Percentiles rank a stretch among this genome's conserved stretches.
phyloP scores from a whole-genome alignment of 345 rosid genomes.

The Dimocarpus longan region DNA sequence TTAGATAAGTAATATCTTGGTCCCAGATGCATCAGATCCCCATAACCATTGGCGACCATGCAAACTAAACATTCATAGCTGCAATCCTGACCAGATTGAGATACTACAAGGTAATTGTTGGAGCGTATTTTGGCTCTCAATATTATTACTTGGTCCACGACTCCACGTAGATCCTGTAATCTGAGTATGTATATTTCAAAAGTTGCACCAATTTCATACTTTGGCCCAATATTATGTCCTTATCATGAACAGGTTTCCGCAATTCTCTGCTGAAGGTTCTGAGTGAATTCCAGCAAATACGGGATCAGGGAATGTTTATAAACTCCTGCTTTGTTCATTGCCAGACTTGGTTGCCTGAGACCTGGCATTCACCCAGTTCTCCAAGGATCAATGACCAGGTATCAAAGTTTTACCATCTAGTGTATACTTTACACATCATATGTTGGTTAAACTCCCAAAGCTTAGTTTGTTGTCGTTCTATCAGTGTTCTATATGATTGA shows the following conservation, averaged over 20 bases:
- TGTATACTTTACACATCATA: not conserved
- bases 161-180: not conserved
- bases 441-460: not conserved
- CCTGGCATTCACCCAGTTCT: conserved; percentile 79
- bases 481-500: not conserved
- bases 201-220: not conserved
- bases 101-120: conserved; percentile 59
- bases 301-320: conserved; percentile 66
- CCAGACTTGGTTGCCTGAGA: conserved; percentile 60
- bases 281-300: conserved; percentile 42
- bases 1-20: conserved; percentile 72
- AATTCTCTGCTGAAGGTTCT: conserved; percentile 62
- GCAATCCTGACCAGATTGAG: conserved; percentile 59
- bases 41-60: conserved; percentile 62
- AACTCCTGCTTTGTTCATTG: conserved; percentile 85
- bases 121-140: not conserved
- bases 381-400: conserved; percentile 73
- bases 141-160: not conserved
- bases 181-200: conserved; percentile 1
- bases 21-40: conserved; percentile 63
- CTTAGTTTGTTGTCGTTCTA: not conserved
- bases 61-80: conserved; percentile 58
- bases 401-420: conserved; percentile 1
- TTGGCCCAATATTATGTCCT: conserved; percentile 12
- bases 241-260: conserved; percentile 55